Percentiles rank a stretch among this genome's conserved stretches.
Conservation (phyloP, 1,284 basidiomycete species). For the Hymenochaete sp. region DNA sequence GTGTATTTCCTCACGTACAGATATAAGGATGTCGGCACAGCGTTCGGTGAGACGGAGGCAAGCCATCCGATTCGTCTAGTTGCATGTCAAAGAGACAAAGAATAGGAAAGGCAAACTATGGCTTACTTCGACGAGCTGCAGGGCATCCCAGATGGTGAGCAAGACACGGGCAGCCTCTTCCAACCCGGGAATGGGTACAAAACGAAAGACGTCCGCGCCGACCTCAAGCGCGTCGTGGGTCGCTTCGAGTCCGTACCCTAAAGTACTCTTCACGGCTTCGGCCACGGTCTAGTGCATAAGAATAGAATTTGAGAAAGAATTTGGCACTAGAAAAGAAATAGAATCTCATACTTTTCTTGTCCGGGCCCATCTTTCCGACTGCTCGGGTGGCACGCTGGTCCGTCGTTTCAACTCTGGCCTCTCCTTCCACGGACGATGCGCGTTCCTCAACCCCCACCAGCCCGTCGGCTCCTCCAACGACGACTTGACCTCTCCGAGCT, state of each 20-base stretch:
- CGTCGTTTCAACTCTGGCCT: conserved; percentile 20
- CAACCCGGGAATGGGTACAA: conserved; percentile 51
- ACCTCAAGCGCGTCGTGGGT: conserved; percentile 40
- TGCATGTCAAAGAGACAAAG: background rate
- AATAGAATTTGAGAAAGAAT: background rate
- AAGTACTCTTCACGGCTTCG: conserved; percentile 30
- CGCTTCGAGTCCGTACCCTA: conserved; percentile 36
- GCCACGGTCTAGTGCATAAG: conserved; percentile 5
- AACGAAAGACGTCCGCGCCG: conserved; percentile 41
- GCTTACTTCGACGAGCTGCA: conserved; percentile 54
- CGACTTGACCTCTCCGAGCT: background rate
- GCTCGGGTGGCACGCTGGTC: conserved; percentile 38
- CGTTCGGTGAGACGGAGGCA: conserved; percentile 44
- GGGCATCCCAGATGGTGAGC: conserved; percentile 52
- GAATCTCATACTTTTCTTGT: conserved; percentile 41
- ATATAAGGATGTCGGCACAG: conserved; percentile 41
- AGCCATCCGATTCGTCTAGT: conserved; percentile 42
- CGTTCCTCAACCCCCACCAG: conserved; percentile 25
- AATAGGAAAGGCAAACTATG: background rate
- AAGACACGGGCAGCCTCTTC: conserved; percentile 42
- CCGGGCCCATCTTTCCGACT: conserved; percentile 39
- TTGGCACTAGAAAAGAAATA: background rate
- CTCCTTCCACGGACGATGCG: conserved; percentile 29
- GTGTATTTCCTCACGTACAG: conserved; percentile 37
- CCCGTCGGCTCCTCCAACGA: conserved; percentile 14